A percentile compares a stretch with the other conserved stretches of the same genome.
Evolutionary conservation across 768 basidiomycete species (phyloP).

Genomic region (Rhodotorula kratochvilovae): DNA sequence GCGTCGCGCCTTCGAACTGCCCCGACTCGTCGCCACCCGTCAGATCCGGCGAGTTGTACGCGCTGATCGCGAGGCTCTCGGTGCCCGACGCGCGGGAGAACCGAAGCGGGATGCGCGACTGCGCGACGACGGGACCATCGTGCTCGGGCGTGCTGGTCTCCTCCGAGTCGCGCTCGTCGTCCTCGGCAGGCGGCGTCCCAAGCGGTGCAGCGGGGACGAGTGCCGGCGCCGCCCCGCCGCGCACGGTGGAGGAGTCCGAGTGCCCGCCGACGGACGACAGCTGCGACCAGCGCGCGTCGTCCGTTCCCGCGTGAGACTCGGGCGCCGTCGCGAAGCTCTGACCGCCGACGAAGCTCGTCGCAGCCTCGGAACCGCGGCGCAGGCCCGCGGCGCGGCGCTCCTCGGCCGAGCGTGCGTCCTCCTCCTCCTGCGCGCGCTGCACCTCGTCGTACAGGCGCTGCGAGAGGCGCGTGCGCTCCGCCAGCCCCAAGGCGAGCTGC

Average conservation of each 20-base stretch:
- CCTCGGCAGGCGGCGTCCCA: not conserved
- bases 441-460: conserved; percentile 10
- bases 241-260: conserved; percentile 10
- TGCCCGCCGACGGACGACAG: not conserved
- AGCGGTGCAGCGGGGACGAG: not conserved
- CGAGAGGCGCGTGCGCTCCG: not conserved
- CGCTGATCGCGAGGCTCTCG: not conserved
- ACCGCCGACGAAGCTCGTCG: not conserved
- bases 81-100: not conserved
- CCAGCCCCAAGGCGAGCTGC: not conserved
- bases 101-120: not conserved
- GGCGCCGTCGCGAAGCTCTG: not conserved
- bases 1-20: not conserved
- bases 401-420: not conserved
- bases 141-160: not conserved
- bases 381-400: too few species aligned
- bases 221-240: not conserved
- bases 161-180: not conserved
- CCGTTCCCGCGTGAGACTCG: too few species aligned
- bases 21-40: not conserved
- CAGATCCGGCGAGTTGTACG: not conserved
- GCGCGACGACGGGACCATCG: not conserved
- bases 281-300: not conserved
- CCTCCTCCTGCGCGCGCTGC: not conserved
- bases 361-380: not conserved